These are phyloP conservation scores for Helicocarpus griseus DNA, from an alignment of 2,329 filamentous ascomycete genomes.

Conservation along the genomic window DNA sequence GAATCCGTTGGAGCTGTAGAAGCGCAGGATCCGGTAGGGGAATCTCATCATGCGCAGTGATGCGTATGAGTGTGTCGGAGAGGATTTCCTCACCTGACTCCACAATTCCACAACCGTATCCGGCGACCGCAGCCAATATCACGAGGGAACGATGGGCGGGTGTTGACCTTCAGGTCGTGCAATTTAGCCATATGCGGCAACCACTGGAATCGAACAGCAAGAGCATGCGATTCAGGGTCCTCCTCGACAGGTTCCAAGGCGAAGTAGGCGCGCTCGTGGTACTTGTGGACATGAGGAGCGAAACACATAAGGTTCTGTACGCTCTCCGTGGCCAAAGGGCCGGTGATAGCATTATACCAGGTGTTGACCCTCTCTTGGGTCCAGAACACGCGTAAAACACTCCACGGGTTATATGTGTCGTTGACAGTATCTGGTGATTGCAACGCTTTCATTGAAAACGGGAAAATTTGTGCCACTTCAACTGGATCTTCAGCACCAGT, in stretches of 20 bases:
- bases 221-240: not conserved
- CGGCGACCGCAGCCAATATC: not conserved
- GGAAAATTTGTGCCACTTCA: slow-evolving; percentile 9
- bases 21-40: slow-evolving; percentile 5
- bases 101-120: slow-evolving; percentile 2
- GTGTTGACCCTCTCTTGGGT: slow-evolving; percentile 4
- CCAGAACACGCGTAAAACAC: slow-evolving; percentile 8
- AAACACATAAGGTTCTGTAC: slow-evolving; percentile 9
- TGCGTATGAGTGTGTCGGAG: not conserved
- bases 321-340: slow-evolving; percentile 1
- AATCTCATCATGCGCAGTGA: slow-evolving; percentile 1
- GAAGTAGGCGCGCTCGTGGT: slow-evolving; percentile 4
- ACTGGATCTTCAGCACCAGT: slow-evolving; percentile 5
- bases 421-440: not conserved
- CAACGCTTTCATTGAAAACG: slow-evolving; percentile 7
- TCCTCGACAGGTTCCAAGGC: slow-evolving; percentile 5
- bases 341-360: slow-evolving; percentile 6
- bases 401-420: slow-evolving; percentile 1
- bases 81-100: slow-evolving; percentile 1
- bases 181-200: not conserved
- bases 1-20: slow-evolving; percentile 8
- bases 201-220: slow-evolving; percentile 8
- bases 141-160: not conserved
- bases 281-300: slow-evolving; percentile 4
- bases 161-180: not conserved